Conservation (phyloP, 192 early-diverging fungal genomes). For the Coemansia sp. region DNA sequence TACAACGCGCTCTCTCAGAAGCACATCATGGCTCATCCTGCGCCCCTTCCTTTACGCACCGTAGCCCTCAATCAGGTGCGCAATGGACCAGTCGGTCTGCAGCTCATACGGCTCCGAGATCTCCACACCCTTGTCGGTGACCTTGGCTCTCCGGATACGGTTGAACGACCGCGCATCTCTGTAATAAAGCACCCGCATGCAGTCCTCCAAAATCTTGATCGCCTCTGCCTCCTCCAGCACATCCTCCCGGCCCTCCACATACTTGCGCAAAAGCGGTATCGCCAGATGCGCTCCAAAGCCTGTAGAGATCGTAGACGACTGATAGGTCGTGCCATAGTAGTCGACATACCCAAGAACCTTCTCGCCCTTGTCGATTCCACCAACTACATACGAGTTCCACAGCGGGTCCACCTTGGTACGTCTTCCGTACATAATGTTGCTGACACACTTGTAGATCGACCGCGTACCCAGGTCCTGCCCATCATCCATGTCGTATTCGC, state of each 20-base stretch:
- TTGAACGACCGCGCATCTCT: slow-evolving; percentile 91
- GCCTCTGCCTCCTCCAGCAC: slow-evolving; percentile 90
- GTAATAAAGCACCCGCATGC: slow-evolving; percentile 92
- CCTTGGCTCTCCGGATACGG: slow-evolving; percentile 90
- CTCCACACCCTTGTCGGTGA: slow-evolving; percentile 75
- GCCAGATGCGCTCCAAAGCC: slow-evolving; percentile 91
- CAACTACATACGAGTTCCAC: slow-evolving; percentile 94
- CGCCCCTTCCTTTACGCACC: slow-evolving; percentile 67
- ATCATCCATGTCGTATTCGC: slow-evolving; percentile 86
- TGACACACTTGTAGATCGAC: slow-evolving; percentile 88
- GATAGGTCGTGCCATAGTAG: slow-evolving; percentile 90
- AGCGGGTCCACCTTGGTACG: slow-evolving; percentile 87
- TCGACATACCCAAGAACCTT: slow-evolving; percentile 89
- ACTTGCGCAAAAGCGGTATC: slow-evolving; percentile 88
- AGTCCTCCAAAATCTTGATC: slow-evolving; percentile 74
- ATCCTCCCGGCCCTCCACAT: slow-evolving; percentile 81
- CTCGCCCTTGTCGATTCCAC: slow-evolving; percentile 75
- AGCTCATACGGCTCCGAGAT: slow-evolving; percentile 86
- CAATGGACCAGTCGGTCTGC: slow-evolving; percentile 89
- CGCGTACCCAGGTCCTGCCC: slow-evolving; percentile 79
- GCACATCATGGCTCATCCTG: no score
- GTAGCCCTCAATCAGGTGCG: slow-evolving; percentile 71
- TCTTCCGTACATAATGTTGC: slow-evolving; percentile 87
- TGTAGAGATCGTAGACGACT: slow-evolving; percentile 86
- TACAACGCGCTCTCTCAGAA: no score